These are phyloP conservation scores for Psidium friedrichsthalianum DNA, from an alignment of 345 rosid genomes.

Conservation along the genomic window DNA sequence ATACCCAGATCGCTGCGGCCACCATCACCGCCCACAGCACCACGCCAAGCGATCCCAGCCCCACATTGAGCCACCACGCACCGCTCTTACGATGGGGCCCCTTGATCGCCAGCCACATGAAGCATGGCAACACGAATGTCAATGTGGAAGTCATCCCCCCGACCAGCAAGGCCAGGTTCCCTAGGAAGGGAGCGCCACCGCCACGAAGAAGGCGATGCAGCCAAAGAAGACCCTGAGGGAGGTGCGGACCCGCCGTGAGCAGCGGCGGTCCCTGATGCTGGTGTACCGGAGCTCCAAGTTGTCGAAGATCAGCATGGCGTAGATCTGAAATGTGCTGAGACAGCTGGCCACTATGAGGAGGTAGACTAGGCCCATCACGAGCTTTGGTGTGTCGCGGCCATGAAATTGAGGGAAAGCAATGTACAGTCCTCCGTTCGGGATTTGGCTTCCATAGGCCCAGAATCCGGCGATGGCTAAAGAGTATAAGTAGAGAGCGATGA, in stretches of 20 bases:
- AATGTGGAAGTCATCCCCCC: slow-evolving; percentile 24
- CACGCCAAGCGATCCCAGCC: slow-evolving; percentile 14
- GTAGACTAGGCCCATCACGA: slow-evolving; percentile 10
- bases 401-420: slow-evolving; percentile 16
- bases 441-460: slow-evolving; percentile 29
- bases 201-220: slow-evolving; percentile 13
- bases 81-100: slow-evolving; percentile 6
- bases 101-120: slow-evolving; percentile 29
- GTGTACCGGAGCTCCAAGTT: slow-evolving; percentile 22
- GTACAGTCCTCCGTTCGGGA: slow-evolving; percentile 24
- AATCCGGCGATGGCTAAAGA: slow-evolving; percentile 29
- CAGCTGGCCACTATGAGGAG: slow-evolving; percentile 15
- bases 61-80: slow-evolving; percentile 21
- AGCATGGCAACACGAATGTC: slow-evolving; percentile 21
- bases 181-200: slow-evolving; percentile 16
- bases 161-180: slow-evolving; percentile 13
- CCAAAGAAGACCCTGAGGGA: slow-evolving; percentile 12
- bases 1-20: slow-evolving; percentile 10
- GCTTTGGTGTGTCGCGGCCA: slow-evolving; percentile 9
- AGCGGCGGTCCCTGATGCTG: slow-evolving; percentile 5
- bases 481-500: slow-evolving; percentile 18
- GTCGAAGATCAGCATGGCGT: slow-evolving; percentile 52
- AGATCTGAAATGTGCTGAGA: slow-evolving; percentile 36
- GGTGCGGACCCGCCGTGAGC: slow-evolving; percentile 18
- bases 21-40: slow-evolving; percentile 6